phyloP scores from a whole-genome alignment of 164 flowering plant genomes.

The Litsea cubeba region DNA sequence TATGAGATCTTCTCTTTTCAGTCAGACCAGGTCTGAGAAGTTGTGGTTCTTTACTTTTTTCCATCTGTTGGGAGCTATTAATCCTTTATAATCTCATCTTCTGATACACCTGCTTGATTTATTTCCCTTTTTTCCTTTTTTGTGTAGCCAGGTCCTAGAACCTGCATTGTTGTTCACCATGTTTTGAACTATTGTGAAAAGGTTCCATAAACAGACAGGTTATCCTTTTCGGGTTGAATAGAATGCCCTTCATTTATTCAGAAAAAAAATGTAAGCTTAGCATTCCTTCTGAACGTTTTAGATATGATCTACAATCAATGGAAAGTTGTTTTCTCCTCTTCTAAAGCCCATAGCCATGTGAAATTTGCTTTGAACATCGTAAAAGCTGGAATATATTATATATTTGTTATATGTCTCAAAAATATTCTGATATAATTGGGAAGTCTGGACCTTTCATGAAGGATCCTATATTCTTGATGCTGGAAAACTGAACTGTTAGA shows the following conservation, averaged over 20 bases:
- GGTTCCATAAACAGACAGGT: neutral
- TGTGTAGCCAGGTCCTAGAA: neutral
- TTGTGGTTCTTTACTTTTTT: neutral
- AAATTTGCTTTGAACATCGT: neutral
- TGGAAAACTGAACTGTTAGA: neutral
- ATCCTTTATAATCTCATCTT: neutral
- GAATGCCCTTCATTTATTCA: neutral
- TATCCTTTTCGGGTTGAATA: neutral
- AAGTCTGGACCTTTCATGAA: neutral
- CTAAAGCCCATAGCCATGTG: neutral
- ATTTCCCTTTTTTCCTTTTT: neutral
- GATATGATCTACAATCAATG: neutral
- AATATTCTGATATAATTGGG: neutral
- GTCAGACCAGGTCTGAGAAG: conserved; percentile 5
- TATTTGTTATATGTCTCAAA: neutral
- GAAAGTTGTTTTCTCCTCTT: neutral
- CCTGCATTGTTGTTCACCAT: conserved; percentile 2
- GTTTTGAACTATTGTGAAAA: neutral
- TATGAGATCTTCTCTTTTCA: neutral
- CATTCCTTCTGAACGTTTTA: neutral
- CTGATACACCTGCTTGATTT: neutral
- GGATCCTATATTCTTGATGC: neutral
- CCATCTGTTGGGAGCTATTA: neutral
- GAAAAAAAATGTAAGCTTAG: neutral
- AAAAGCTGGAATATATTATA: neutral